These are phyloP conservation scores for Diaporthe longicolla DNA, from an alignment of 2,329 filamentous ascomycete species.

Conservation along the genomic window DNA sequence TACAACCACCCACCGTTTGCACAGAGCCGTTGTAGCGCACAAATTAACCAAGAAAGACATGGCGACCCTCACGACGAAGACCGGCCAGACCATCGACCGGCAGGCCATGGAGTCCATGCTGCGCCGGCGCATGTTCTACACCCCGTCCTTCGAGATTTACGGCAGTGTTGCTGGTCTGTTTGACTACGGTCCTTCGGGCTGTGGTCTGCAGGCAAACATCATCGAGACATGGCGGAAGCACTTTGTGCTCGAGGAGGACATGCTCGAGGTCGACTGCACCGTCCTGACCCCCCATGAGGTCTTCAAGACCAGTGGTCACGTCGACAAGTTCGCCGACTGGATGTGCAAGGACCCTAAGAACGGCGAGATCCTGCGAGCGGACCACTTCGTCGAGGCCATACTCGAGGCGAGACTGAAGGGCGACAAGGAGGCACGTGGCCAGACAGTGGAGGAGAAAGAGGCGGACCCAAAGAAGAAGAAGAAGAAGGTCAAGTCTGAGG, in stretches of 20 bases:
- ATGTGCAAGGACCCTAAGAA: constrained; percentile 99
- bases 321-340: constrained; percentile 98
- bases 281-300: constrained; percentile 94
- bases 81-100: constrained; percentile 91
- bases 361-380: constrained; percentile 94
- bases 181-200: constrained; percentile 93
- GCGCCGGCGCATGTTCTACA: constrained; percentile 92
- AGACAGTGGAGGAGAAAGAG: constrained; percentile 84
- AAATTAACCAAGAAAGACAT: constrained; percentile 28
- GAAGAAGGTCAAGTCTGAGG: constrained; percentile 80
- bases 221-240: constrained; percentile 93
- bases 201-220: constrained; percentile 88
- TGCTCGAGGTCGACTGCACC: constrained; percentile 95
- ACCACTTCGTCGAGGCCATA: constrained; percentile 96
- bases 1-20: constrained; percentile 8
- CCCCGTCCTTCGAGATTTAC: constrained; percentile 96
- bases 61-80: constrained; percentile 75
- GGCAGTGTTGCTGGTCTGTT: constrained; percentile 90
- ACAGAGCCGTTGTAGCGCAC: background rate
- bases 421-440: constrained; percentile 91
- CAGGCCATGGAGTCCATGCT: constrained; percentile 86
- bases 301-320: constrained; percentile 95
- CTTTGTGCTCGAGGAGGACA: constrained; percentile 93
- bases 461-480: constrained; percentile 85
- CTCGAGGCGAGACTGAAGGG: constrained; percentile 89